These are phyloP conservation scores for Microcyclospora pomicola DNA, from an alignment of 2,329 filamentous ascomycete species.

Conservation along the genomic window DNA sequence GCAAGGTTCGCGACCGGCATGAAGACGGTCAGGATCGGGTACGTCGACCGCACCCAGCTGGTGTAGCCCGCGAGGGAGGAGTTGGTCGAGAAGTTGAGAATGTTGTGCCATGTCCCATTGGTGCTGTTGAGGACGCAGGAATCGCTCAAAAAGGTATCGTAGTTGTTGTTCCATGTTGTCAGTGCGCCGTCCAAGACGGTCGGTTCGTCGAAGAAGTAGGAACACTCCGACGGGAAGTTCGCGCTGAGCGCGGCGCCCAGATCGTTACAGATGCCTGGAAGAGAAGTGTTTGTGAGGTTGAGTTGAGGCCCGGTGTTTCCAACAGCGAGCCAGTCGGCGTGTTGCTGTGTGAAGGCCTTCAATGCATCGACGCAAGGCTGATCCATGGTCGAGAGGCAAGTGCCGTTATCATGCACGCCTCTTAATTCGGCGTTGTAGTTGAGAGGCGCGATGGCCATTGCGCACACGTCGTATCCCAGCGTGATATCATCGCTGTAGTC, in stretches of 20 bases:
- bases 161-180: constrained; percentile 2
- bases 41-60: constrained; percentile 1
- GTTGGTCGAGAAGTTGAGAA: constrained; percentile 2
- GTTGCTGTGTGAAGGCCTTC: constrained; percentile 1
- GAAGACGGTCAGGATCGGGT: neutral
- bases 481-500: constrained; percentile 3
- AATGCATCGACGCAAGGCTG: constrained; percentile 3
- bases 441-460: constrained; percentile 1
- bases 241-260: neutral
- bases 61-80: constrained; percentile 1
- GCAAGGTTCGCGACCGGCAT: neutral
- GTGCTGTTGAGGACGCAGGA: constrained; percentile 1
- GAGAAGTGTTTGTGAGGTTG: constrained; percentile 5
- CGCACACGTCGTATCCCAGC: constrained; percentile 7
- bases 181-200: constrained; percentile 1
- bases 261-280: constrained; percentile 3
- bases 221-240: constrained; percentile 4
- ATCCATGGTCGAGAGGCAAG: constrained; percentile 3
- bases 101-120: constrained; percentile 3
- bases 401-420: constrained; percentile 6
- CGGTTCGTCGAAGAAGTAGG: constrained; percentile 4
- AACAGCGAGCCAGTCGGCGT: constrained; percentile 4
- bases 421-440: constrained; percentile 6
- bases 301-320: constrained; percentile 1
- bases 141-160: constrained; percentile 1